A percentile compares a stretch with the other conserved stretches of the same genome.
Evolutionary conservation across 139 green algal species (phyloP).

Genomic region (Coelastrella sp.): DNA sequence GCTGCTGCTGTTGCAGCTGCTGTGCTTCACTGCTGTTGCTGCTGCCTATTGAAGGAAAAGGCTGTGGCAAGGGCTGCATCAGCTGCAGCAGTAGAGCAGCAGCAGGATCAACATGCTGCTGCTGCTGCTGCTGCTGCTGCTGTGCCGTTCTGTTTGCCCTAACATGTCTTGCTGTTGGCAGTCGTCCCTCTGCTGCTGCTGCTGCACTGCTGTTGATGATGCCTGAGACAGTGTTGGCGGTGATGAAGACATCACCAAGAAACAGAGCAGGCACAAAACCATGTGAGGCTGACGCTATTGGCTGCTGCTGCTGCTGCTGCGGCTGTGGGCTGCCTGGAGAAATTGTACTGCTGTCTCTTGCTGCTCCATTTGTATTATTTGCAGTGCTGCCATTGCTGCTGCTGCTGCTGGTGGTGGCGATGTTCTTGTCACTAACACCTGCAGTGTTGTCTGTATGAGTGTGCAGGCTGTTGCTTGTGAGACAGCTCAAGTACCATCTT

Average conservation of each 20-base stretch:
- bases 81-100: constrained; percentile 23
- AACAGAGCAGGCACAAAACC: constrained; percentile 44
- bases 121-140: background rate
- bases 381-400: background rate
- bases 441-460: background rate
- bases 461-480: too few relatives aligned
- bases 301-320: background rate
- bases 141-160: constrained; percentile 9
- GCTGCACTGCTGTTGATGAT: constrained; percentile 34
- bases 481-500: background rate
- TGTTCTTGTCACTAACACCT: background rate
- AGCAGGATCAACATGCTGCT: background rate
- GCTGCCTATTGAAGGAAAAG: background rate
- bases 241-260: constrained; percentile 46
- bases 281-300: background rate
- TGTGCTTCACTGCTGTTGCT: background rate
- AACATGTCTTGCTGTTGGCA: constrained; percentile 10
- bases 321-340: background rate
- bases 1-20: constrained; percentile 20
- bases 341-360: background rate
- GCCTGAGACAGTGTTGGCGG: constrained; percentile 35
- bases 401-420: constrained; percentile 12
- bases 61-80: constrained; percentile 27
- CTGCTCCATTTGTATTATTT: background rate
- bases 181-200: constrained; percentile 41